Evolutionary conservation across 768 basidiomycete species (phyloP).

Genomic region (Chlorophyllum brunneum): DNA sequence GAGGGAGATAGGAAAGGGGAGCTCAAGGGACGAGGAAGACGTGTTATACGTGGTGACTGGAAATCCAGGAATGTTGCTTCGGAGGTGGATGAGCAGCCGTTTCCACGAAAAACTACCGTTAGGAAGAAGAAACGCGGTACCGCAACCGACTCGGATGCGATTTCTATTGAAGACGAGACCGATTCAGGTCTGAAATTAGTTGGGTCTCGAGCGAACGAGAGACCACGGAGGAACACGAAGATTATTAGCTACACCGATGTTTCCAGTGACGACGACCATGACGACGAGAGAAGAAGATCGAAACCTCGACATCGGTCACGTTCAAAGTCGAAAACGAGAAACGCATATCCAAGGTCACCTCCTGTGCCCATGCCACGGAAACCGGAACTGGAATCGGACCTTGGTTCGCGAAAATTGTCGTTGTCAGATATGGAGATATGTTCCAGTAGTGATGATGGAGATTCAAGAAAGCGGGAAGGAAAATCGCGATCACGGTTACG

Average conservation of each 20-base stretch:
- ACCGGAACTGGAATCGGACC: neutral
- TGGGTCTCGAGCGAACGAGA: neutral
- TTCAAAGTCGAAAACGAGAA: neutral
- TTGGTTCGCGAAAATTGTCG: neutral
- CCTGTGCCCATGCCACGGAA: neutral
- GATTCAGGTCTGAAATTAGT: neutral
- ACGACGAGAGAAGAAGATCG: too few relatives aligned
- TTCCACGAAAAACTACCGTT: neutral
- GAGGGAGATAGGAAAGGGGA: constrained; percentile 8
- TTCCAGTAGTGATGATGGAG: neutral
- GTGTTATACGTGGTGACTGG: too few relatives aligned
- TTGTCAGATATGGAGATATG: neutral
- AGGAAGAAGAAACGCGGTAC: neutral
- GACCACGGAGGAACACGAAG: constrained; percentile 2
- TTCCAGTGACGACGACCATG: constrained; percentile 1
- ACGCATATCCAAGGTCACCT: neutral
- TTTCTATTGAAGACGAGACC: neutral
- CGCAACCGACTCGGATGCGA: neutral
- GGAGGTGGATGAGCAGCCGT: neutral
- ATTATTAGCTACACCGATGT: neutral
- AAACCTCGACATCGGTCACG: neutral
- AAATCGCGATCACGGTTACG: neutral
- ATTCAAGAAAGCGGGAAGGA: neutral
- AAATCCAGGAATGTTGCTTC: neutral
- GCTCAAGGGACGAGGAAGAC: neutral